Evolutionary conservation across 2,329 filamentous ascomycete species (phyloP), one percentile per base, ranked within the genome.

Genomic region (Colletotrichum sp.): DNA sequence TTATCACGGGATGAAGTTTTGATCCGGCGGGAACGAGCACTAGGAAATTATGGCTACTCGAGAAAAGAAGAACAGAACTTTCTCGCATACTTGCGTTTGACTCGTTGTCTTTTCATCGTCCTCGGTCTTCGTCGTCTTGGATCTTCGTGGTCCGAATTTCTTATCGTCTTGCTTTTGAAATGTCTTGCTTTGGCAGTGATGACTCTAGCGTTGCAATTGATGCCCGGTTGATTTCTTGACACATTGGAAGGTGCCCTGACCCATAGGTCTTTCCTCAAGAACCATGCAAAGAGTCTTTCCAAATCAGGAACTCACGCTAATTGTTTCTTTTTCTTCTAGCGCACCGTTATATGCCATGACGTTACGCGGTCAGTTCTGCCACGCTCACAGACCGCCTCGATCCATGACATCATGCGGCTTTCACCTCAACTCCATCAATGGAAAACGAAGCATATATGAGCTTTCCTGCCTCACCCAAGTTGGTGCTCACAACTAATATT

Each of bases 141-240:
- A 5, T 5, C 9, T n/a, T 48, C 4, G 4, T n/a, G 0, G 0
- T 12, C 9, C 0, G 34, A 0, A 16, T 16, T 36, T 4, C 34
- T 36, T 4, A 4, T n/a, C 9, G 38, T 48, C 9, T 12, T 18
- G 7, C 4, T 43, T 9, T 18, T 18, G 7, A 7, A 43, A n/a
- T 9, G 8, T 1, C 7, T 18, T 43, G 9, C 8, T 10, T 43
- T 43, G 5, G 3, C 38, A 43, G 8, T 10, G 9, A n/a, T n/a
- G 5, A 43, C 9, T n/a, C 38, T 38, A 5, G 7, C 16, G 38
- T 48, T 13, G n/a, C 10, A 48, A 21, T 13, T 21, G n/a, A 21
- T 48, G 12, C 32, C 32, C 32, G 43, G n/a, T 48, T 2, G 5
- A 21, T 4, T 48, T 21, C 43, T 3, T n/a, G 9, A n/a, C n/a